A percentile compares a stretch with the other conserved stretches of the same genome.
Evolutionary conservation across 331 rosid genomes (phyloP).

Genomic region (Telfairia occidentalis): DNA sequence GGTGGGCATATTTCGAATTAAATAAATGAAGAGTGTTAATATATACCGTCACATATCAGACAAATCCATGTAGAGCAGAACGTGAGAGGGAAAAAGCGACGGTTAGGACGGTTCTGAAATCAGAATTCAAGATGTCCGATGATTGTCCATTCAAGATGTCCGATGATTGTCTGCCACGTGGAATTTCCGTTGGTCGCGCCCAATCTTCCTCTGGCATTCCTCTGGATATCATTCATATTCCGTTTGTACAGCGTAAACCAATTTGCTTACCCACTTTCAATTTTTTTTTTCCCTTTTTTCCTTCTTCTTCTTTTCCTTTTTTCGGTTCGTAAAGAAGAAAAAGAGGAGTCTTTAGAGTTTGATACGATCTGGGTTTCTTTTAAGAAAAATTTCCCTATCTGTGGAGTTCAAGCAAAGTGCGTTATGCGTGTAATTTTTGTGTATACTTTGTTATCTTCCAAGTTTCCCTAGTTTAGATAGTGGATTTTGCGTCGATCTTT

Average conservation of each 20-base stretch:
- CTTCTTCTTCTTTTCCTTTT: neutral
- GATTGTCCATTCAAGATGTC: neutral
- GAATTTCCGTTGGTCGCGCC: slow-evolving; percentile 24
- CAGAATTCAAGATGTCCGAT: neutral
- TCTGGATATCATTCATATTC: neutral
- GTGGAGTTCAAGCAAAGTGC: slow-evolving; percentile 6
- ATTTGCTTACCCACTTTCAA: neutral
- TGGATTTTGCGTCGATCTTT: neutral
- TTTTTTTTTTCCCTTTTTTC: neutral
- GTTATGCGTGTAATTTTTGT: neutral
- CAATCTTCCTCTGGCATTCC: slow-evolving; percentile 1
- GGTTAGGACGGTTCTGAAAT: neutral
- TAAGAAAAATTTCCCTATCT: neutral
- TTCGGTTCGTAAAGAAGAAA: too few relatives aligned
- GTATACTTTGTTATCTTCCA: slow-evolving; percentile 1
- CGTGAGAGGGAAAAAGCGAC: neutral
- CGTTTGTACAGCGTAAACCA: neutral
- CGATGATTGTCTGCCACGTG: slow-evolving; percentile 35
- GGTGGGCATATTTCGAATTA: too few relatives aligned
- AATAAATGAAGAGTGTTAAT: too few relatives aligned
- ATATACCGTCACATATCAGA: too few relatives aligned
- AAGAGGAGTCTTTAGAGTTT: neutral
- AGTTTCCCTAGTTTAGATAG: neutral
- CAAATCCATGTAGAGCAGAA: neutral
- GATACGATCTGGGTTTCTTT: neutral